Conservation (phyloP, 2,329 filamentous ascomycete genomes). For the Colletotrichum horii region DNA sequence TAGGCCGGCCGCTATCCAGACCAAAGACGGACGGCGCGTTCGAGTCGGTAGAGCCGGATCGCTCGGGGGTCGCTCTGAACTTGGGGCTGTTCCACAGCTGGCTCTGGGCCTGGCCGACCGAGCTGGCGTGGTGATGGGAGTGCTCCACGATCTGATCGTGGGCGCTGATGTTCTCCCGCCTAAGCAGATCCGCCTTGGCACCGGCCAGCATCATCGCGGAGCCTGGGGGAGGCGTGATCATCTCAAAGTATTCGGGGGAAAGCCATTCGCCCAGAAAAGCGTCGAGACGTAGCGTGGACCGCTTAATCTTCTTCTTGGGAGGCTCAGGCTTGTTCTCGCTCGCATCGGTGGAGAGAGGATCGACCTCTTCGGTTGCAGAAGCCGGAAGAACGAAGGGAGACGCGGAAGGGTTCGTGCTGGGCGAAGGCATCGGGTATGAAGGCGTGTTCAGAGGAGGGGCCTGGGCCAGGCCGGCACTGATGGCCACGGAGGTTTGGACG, state of each 20-base stretch:
- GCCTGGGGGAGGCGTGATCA: slow-evolving; percentile 86
- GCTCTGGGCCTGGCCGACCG: slow-evolving; percentile 17
- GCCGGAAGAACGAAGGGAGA: slow-evolving; percentile 16
- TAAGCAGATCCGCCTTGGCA: slow-evolving; percentile 86
- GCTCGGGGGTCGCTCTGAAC: slow-evolving; percentile 16
- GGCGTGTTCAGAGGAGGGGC: slow-evolving; percentile 42
- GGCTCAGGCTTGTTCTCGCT: slow-evolving; percentile 6
- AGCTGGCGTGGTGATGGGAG: slow-evolving; percentile 19
- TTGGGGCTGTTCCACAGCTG: slow-evolving; percentile 42
- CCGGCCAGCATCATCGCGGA: slow-evolving; percentile 86
- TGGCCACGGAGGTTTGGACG: slow-evolving; percentile 87
- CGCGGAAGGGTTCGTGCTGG: slow-evolving; percentile 20
- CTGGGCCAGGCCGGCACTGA: slow-evolving; percentile 83
- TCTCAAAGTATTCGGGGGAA: slow-evolving; percentile 89
- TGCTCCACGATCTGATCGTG: slow-evolving; percentile 31
- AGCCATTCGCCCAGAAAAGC: slow-evolving; percentile 97
- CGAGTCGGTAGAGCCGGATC: slow-evolving; percentile 21
- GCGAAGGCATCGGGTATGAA: slow-evolving; percentile 36
- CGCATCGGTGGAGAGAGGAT: slow-evolving; percentile 15
- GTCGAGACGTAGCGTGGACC: slow-evolving; percentile 78
- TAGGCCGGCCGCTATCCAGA: slow-evolving; percentile 35
- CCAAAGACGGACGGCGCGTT: slow-evolving; percentile 17
- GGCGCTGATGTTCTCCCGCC: slow-evolving; percentile 71
- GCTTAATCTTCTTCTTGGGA: slow-evolving; percentile 43
- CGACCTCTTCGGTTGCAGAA: slow-evolving; percentile 5